Percentiles rank a stretch among this genome's conserved stretches.
phyloP scores from a whole-genome alignment of 2,329 filamentous ascomycete genomes.

The Chalaropsis thielavioides region DNA sequence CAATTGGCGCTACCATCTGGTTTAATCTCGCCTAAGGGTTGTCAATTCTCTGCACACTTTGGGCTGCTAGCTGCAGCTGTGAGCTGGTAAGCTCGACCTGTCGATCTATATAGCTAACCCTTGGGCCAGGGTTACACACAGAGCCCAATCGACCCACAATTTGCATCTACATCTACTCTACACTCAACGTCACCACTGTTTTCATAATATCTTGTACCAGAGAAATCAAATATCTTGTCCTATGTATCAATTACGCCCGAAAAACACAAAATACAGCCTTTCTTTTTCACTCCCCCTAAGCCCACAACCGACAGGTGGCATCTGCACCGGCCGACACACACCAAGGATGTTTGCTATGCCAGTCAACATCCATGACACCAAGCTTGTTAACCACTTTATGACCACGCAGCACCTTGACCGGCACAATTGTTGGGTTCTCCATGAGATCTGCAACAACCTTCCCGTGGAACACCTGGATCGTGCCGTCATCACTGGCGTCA shows the following conservation, averaged over 20 bases:
- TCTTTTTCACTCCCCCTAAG: slow-evolving; percentile 28
- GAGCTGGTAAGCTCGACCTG: neutral
- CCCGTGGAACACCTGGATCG: slow-evolving; percentile 89
- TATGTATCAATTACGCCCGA: slow-evolving; percentile 18
- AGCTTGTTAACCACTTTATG: slow-evolving; percentile 76
- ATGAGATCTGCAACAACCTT: slow-evolving; percentile 90
- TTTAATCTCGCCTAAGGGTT: neutral
- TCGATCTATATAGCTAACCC: neutral
- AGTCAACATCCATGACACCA: slow-evolving; percentile 86
- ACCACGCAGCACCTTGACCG: slow-evolving; percentile 81
- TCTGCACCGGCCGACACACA: slow-evolving; percentile 87
- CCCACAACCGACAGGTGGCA: slow-evolving; percentile 84
- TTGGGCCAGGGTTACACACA: neutral
- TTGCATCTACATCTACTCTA: no score
- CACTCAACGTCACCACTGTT: neutral
- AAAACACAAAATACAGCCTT: slow-evolving; percentile 17
- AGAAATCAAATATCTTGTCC: slow-evolving; percentile 9
- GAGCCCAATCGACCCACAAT: neutral
- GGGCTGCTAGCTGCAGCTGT: neutral
- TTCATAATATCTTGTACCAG: neutral
- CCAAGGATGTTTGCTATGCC: slow-evolving; percentile 93
- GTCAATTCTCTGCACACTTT: neutral
- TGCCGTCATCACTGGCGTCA: slow-evolving; percentile 88
- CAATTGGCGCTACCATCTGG: neutral
- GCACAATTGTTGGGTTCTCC: slow-evolving; percentile 92